A percentile compares a stretch with the other conserved stretches of the same genome.
Conservation (phyloP, 768 basidiomycete species). For the Suillus tomentosus region DNA sequence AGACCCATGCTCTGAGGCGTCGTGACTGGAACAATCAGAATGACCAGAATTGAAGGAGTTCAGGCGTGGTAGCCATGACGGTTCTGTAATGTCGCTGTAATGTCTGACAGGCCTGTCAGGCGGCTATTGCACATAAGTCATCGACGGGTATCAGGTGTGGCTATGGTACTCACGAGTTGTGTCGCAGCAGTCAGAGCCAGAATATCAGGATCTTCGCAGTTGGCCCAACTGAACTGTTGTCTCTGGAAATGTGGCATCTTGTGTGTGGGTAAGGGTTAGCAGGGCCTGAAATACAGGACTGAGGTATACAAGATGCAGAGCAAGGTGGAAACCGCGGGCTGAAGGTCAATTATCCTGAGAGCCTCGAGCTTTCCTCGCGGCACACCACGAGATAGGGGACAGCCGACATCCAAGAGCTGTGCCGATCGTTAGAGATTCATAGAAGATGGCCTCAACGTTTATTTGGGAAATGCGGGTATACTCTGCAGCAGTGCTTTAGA, state of each 20-base stretch:
- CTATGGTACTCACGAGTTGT: constrained; percentile 8
- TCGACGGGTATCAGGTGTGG: not conserved
- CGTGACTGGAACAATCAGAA: not conserved
- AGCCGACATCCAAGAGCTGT: constrained; percentile 2
- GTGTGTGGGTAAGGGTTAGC: not conserved
- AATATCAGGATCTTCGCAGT: constrained; percentile 7
- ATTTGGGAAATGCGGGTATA: not conserved
- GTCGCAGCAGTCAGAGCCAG: constrained; percentile 11
- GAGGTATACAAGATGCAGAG: not conserved
- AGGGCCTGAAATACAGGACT: not conserved
- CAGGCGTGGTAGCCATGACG: constrained; percentile 8
- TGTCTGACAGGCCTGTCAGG: constrained; percentile 1
- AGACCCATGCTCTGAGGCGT: not conserved
- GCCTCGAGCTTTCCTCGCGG: constrained; percentile 9
- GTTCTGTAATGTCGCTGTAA: not conserved
- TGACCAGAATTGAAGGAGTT: constrained; percentile 3
- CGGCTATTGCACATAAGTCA: constrained; percentile 6
- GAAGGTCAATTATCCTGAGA: constrained; percentile 9
- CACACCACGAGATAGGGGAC: constrained; percentile 5
- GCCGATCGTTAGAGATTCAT: constrained; percentile 5
- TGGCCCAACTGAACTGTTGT: not conserved
- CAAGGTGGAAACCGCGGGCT: constrained; percentile 1
- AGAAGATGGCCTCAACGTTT: not conserved
- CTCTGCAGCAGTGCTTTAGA: not conserved
- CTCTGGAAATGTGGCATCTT: constrained; percentile 3